A percentile compares a stretch with the other conserved stretches of the same genome.
Evolutionary conservation across 2,329 filamentous ascomycete genomes (phyloP).

Genomic region (Fusarium tuaranense): DNA sequence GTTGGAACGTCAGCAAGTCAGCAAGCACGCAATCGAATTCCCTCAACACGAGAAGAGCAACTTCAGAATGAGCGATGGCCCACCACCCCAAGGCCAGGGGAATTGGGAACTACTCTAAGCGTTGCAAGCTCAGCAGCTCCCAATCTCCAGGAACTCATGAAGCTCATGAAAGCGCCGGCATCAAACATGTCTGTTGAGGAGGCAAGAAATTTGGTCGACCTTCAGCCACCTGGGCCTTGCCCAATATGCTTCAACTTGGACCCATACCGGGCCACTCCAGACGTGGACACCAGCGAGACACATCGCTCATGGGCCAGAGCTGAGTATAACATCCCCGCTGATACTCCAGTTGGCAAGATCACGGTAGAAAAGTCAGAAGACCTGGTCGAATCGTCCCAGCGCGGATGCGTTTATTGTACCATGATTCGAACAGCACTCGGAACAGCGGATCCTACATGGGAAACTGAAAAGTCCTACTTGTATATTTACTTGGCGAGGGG

Average conservation of each 20-base stretch:
- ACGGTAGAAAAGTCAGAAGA: not conserved
- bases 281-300: not conserved
- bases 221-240: not conserved
- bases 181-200: not conserved
- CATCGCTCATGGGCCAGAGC: not conserved
- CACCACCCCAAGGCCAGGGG: not conserved
- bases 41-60: not conserved
- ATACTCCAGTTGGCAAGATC: not conserved
- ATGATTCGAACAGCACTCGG: not conserved
- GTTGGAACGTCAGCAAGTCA: not conserved
- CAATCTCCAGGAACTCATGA: not conserved
- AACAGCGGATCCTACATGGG: not conserved
- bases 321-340: not conserved
- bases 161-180: not conserved
- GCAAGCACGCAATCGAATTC: not conserved
- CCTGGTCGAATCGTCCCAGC: not conserved
- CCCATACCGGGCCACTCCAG: not conserved
- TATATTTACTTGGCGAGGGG: not conserved
- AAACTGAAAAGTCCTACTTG: not conserved
- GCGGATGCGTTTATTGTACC: not conserved
- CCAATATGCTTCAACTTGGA: not conserved
- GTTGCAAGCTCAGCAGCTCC: not conserved
- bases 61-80: not conserved
- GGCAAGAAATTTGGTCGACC: not conserved
- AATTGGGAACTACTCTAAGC: not conserved